phyloP scores from a whole-genome alignment of 345 rosid genomes.

The Turritis glabra region DNA sequence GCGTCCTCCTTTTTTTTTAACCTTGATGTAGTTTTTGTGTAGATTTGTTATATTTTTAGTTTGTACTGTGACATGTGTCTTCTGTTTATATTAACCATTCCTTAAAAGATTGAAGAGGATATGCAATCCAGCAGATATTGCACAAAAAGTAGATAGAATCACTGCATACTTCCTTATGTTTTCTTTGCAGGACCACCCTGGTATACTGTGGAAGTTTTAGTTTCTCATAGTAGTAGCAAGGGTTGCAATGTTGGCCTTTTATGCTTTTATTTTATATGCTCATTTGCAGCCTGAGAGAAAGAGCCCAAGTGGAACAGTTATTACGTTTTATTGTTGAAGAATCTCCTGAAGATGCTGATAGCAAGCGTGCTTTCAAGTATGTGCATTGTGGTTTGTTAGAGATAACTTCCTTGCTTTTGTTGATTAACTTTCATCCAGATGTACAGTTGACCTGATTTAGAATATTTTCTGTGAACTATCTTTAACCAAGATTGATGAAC shows the following conservation, averaged over 20 bases:
- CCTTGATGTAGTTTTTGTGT: constrained; percentile 22
- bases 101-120: neutral
- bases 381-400: constrained; percentile 26
- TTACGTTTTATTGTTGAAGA: constrained; percentile 80
- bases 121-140: constrained; percentile 18
- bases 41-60: neutral
- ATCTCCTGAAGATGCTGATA: constrained; percentile 84
- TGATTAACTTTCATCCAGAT: neutral
- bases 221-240: constrained; percentile 14
- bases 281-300: constrained; percentile 76
- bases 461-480: neutral
- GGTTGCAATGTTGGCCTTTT: constrained; percentile 27
- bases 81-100: constrained; percentile 14
- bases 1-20: neutral
- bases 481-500: constrained; percentile 9
- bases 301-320: constrained; percentile 92
- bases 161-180: constrained; percentile 27
- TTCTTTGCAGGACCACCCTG: constrained; percentile 29
- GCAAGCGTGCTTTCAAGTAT: constrained; percentile 89
- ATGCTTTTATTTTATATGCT: constrained; percentile 29
- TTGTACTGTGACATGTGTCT: constrained; percentile 30
- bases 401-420: neutral
- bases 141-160: constrained; percentile 26
- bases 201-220: constrained; percentile 21
- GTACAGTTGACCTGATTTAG: constrained; percentile 2